Base-by-base conservation (phyloP, 2,329 filamentous ascomycete species). In the Sordariomycetes sp. region DNA sequence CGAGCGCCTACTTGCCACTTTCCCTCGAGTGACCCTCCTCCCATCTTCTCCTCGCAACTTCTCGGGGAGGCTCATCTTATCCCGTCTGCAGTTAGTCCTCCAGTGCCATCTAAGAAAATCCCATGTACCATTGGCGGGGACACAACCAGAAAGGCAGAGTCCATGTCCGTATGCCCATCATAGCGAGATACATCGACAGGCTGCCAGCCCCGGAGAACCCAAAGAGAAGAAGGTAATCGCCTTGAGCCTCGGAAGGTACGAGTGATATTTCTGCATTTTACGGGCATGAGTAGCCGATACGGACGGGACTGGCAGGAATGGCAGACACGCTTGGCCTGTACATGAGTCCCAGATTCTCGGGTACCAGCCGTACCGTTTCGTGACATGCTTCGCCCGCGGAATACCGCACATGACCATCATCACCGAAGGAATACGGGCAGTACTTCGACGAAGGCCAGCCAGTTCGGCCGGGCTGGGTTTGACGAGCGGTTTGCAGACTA, bases 401-500 rank as follows among this genome's bases (percentile, higher is more conserved):
- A 39, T 60, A 2, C 45, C 55, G 17, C 61, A 67, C 22, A 56
- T 68, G 25, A 60, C 62, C 13, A 62, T 69, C 25, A 57, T 69
- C 53, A 59, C 60, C 2, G 68, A 72, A 34, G 68, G 65, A 3
- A 55, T 68, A 3, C 59, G 59, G 0, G 67, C 67, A 69, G 34
- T 61, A 65, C 24, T 58, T 61, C 50, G 62, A 64, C 60, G 42
- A 64, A 20, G 63, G 62, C 51, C 62, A 67, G 52, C 36, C 67
- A 64, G 6, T 71, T 70, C 55, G 64, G 62, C 42, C 65, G 67
- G 24, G 62, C 61, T 10, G 71, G 72, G 51, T 73, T 71, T 51
- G 70, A 73, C 59, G 72, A 72, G 61, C 71, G 69, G 65, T 67
- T 71, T 25, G 68, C 67, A 24, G 64, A 68, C 24, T 71, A 71